phyloP scores from a whole-genome alignment of 2,329 filamentous ascomycete species.

The Aspergillus aculeatinus region DNA sequence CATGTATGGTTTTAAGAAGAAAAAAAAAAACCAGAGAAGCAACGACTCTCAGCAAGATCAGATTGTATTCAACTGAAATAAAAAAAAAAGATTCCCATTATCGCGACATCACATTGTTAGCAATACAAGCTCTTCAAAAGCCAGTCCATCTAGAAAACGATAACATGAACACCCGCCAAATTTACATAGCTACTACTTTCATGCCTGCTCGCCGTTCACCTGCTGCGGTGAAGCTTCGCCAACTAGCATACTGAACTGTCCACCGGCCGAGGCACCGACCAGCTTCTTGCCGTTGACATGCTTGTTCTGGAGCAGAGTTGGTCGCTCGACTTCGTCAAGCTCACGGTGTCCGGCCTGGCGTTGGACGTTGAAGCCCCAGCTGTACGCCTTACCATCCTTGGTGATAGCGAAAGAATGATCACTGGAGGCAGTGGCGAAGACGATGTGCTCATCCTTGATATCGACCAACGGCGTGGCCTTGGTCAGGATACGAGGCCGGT shows the following conservation, averaged over 20 bases:
- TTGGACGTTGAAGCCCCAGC: conserved; percentile 81
- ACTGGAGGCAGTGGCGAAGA: conserved; percentile 6
- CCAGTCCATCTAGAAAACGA: not conserved
- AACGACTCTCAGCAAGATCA: too few species aligned
- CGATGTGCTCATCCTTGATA: conserved; percentile 6
- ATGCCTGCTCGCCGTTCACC: conserved; percentile 1
- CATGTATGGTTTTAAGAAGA: too few species aligned
- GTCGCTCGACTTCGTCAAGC: conserved; percentile 60
- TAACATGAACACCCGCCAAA: not conserved
- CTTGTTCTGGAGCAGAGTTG: conserved; percentile 69
- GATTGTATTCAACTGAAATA: not conserved
- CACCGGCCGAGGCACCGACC: conserved; percentile 69
- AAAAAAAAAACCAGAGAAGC: too few species aligned
- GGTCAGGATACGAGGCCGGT: conserved; percentile 17
- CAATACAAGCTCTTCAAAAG: not conserved
- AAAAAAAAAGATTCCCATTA: not conserved
- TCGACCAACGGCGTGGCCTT: conserved; percentile 7
- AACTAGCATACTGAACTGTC: conserved; percentile 57
- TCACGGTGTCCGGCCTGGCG: conserved; percentile 62
- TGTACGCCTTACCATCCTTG: conserved; percentile 65
- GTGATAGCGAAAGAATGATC: conserved; percentile 74
- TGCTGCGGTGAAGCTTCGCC: conserved; percentile 13
- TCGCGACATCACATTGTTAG: not conserved
- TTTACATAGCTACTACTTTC: not conserved
- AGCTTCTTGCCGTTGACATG: conserved; percentile 70